Evolutionary conservation across 306 rosid species (phyloP), one percentile per base, ranked within the genome.

Genomic region (Astragalus membranaceus): DNA sequence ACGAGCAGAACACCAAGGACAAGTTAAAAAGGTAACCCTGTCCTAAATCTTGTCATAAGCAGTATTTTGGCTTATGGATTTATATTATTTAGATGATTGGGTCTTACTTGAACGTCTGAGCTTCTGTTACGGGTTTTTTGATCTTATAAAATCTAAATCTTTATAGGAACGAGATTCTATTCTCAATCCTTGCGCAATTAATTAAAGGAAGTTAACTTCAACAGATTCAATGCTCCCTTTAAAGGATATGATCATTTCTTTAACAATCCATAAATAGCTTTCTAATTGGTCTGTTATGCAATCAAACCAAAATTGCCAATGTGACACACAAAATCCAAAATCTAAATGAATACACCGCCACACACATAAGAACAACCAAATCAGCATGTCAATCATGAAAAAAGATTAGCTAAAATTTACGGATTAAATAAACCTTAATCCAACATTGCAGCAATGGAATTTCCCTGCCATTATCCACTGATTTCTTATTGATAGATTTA

Each of bases 391-490:
- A 36, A 59, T 57, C 50, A 57, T 8, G 26, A 1, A 17, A 61
- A 69, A 69, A 26, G 10, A 49, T 7, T 11, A 36, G 10, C 6
- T 1, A 20, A 60, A 33, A 42, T 6, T 46, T 49, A 42, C 37
- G 23, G 2, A 67, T 66, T 50, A 59, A 50, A 53, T 57, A 35
- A 58, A 62, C 50, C 73, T 46, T 30, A 39, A 72, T 54, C 54
- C 75, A 69, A 49, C 3, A 10, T 2, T 47, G 3, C 46, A 44
- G 13, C 35, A 52, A 8, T 6, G 11, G 65, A 66, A 39, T 39
- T 64, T 55, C 70, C 42, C 39, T 37, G 14, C 64, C 10, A 36
- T 67, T 35, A 61, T 35, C 52, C 62, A 51, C 15, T 35, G 52
- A 62, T 69, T 74, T 69, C 70, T 50, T n/a, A n/a, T n/a, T n/a